phyloP scores from a whole-genome alignment of 2,329 filamentous ascomycete genomes.

The Sclerotinia minor region DNA sequence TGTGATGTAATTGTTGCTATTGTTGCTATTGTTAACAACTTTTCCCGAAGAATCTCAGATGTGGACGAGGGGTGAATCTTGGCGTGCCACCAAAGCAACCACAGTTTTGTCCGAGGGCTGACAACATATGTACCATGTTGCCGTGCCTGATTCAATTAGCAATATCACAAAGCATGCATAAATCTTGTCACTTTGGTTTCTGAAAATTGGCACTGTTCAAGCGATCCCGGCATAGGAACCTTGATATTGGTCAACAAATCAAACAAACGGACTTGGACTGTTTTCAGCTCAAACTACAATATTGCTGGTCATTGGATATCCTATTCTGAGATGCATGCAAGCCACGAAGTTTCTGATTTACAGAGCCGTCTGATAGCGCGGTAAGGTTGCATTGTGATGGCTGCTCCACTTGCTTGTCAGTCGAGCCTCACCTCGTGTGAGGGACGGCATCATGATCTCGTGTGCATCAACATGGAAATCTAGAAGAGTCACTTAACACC shows the following conservation, averaged over 20 bases:
- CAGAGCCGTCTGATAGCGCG: conserved; percentile 4
- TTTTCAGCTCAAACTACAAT: conserved; percentile 14
- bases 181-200: conserved; percentile 9
- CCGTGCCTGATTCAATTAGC: conserved; percentile 12
- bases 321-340: not conserved
- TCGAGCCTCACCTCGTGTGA: conserved; percentile 22
- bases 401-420: conserved; percentile 1
- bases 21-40: conserved; percentile 25
- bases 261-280: not conserved
- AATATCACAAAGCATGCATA: conserved; percentile 14
- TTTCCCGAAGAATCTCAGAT: conserved; percentile 12
- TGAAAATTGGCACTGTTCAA: not conserved
- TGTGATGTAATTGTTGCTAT: conserved; percentile 8
- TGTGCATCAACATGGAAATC: conserved; percentile 8
- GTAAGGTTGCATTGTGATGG: not conserved
- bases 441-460: conserved; percentile 16
- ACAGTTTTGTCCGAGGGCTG: conserved; percentile 24
- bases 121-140: conserved; percentile 14
- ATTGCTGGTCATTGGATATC: conserved; percentile 3
- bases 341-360: not conserved
- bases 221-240: not conserved
- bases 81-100: conserved; percentile 17
- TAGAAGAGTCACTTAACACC: not conserved
- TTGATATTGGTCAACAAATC: conserved; percentile 6
- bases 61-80: conserved; percentile 5